Evolutionary conservation across 306 rosid genomes (phyloP).

Genomic region (Dalbergia cultrata): DNA sequence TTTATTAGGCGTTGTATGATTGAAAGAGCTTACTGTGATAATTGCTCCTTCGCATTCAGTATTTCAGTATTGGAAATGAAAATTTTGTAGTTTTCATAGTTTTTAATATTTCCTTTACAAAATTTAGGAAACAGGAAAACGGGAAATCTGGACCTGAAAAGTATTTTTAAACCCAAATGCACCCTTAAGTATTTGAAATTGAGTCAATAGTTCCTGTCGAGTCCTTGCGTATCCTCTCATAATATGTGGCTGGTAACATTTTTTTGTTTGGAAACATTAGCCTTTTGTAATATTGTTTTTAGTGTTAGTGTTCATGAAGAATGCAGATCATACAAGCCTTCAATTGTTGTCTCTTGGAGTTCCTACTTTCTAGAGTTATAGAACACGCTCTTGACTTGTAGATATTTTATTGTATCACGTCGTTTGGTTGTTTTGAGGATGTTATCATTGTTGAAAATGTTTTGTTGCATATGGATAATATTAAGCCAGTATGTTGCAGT

Average conservation of each 20-base stretch:
- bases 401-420: not conserved
- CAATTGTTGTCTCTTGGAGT: conserved; percentile 13
- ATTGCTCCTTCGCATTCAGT: not conserved
- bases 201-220: not conserved
- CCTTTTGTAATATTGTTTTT: not conserved
- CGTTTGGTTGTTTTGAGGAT: conserved; percentile 1
- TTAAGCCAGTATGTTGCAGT: not conserved
- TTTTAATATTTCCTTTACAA: too few relatives aligned
- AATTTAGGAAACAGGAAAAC: too few relatives aligned
- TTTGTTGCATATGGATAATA: not conserved
- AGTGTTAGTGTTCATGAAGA: conserved; percentile 4
- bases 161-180: too few relatives aligned
- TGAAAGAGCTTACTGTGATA: not conserved
- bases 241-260: too few relatives aligned
- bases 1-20: not conserved
- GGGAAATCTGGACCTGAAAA: too few relatives aligned
- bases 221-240: conserved; percentile 4
- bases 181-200: not conserved
- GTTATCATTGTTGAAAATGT: not conserved
- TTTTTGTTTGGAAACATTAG: not conserved
- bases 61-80: too few relatives aligned
- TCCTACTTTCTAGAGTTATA: not conserved
- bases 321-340: not conserved
- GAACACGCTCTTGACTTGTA: conserved; percentile 12
- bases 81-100: too few relatives aligned